Evolutionary conservation across 306 rosid species (phyloP).

Genomic region (Ormosia emarginata): DNA sequence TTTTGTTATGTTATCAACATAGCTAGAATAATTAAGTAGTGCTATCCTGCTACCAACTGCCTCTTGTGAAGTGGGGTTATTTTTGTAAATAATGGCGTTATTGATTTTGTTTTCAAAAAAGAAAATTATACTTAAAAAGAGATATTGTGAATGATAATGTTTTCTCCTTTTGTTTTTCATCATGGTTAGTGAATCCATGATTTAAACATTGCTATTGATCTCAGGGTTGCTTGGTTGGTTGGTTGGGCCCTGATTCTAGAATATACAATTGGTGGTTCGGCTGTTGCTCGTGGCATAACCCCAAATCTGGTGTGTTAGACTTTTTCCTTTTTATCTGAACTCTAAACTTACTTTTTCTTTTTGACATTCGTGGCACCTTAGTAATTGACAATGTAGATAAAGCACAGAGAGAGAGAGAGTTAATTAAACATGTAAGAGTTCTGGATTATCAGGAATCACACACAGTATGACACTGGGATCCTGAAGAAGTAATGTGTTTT

Average conservation of each 20-base stretch:
- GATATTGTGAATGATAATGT: neutral
- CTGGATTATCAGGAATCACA: neutral
- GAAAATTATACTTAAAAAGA: neutral
- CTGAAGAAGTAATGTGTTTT: neutral
- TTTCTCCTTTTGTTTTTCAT: neutral
- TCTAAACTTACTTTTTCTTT: neutral
- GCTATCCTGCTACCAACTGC: neutral
- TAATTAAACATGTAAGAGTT: neutral
- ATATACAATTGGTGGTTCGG: conserved; percentile 88
- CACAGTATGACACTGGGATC: neutral
- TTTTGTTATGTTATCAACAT: neutral
- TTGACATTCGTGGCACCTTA: neutral
- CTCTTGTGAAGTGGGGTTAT: neutral
- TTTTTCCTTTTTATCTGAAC: neutral
- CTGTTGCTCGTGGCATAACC: conserved; percentile 95
- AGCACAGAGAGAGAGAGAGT: neutral
- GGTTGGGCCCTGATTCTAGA: conserved; percentile 94
- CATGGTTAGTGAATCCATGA: conserved; percentile 4
- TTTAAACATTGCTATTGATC: conserved; percentile 12
- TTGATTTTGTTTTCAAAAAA: neutral
- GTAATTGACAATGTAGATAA: neutral
- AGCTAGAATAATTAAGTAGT: neutral
- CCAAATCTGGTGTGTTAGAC: conserved; percentile 73
- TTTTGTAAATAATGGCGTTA: neutral
- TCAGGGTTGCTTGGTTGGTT: conserved; percentile 88